These are phyloP conservation scores for Kodamaea fukazawae DNA, from an alignment of 805 yeast species.

Conservation along the genomic window DNA sequence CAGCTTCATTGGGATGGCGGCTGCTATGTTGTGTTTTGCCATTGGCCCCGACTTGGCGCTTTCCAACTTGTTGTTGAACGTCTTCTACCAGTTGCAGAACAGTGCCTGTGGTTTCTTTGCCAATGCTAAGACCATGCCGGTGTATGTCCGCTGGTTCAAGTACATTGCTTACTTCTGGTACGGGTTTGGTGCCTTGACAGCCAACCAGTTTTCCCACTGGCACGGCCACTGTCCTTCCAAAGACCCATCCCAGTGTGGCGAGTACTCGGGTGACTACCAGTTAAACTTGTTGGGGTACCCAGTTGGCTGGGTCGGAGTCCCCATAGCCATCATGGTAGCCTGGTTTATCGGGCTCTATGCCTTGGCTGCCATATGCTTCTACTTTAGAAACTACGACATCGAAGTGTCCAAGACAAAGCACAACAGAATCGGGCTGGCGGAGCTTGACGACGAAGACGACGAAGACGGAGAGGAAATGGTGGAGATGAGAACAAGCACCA, in stretches of 20 bases:
- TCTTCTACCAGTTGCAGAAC: conserved; percentile 27
- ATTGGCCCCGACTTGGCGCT: conserved; percentile 18
- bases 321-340: conserved; percentile 20
- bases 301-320: conserved; percentile 20
- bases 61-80: conserved; percentile 18
- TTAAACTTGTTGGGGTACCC: conserved; percentile 22
- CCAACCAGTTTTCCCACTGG: conserved; percentile 27
- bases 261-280: conserved; percentile 23
- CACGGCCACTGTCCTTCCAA: conserved; percentile 26
- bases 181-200: conserved; percentile 23
- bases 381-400: conserved; percentile 21
- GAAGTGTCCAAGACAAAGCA: conserved; percentile 20
- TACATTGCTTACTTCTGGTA: conserved; percentile 28
- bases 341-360: conserved; percentile 22
- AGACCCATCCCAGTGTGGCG: conserved; percentile 17
- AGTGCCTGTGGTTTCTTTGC: conserved; percentile 29
- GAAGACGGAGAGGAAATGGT: too few relatives aligned
- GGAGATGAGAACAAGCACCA: too few relatives aligned
- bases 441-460: conserved; percentile 11
- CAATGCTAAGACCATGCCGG: conserved; percentile 26
- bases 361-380: conserved; percentile 14
- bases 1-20: conserved; percentile 53
- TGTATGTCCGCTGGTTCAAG: conserved; percentile 28
- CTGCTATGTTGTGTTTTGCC: conserved; percentile 50
- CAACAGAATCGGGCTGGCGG: conserved; percentile 20